Percentiles rank a stretch among this genome's conserved stretches.
Evolutionary conservation across 2,329 filamentous ascomycete genomes (phyloP).

Genomic region (Mycogone perniciosa): DNA sequence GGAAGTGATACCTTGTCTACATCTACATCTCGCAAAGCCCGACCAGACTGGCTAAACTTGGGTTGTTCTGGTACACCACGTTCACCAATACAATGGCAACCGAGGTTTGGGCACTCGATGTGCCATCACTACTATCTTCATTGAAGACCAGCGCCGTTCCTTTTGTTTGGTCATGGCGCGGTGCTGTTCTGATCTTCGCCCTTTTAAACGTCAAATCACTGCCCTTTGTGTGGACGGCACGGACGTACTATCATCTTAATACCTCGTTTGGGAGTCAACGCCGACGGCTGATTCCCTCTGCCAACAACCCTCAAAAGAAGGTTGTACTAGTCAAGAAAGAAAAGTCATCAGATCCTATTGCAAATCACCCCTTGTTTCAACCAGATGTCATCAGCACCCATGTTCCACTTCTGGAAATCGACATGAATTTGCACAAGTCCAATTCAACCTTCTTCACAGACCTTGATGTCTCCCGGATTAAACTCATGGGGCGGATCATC

Average conservation of each 20-base stretch:
- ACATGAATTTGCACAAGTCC: constrained; percentile 9
- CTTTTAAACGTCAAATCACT: constrained; percentile 3
- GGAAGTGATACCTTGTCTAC: no score
- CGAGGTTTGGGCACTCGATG: no score
- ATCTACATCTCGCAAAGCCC: no score
- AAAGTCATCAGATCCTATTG: background rate
- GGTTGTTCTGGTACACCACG: no score
- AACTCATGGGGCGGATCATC: constrained; percentile 3
- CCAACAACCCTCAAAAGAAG: background rate
- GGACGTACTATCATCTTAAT: constrained; percentile 5
- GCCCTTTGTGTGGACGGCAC: constrained; percentile 5
- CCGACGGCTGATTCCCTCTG: background rate
- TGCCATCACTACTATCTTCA: no score
- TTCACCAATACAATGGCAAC: no score
- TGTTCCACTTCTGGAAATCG: constrained; percentile 3
- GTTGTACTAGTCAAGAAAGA: background rate
- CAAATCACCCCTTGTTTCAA: constrained; percentile 4
- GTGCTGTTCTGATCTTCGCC: background rate
- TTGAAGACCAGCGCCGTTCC: no score
- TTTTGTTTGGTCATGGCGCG: background rate
- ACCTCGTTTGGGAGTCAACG: background rate
- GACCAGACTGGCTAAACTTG: no score
- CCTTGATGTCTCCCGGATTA: constrained; percentile 1
- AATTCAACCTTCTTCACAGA: constrained; percentile 8
- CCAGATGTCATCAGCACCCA: constrained; percentile 3